A percentile compares a stretch with the other conserved stretches of the same genome.
Conservation (phyloP, 2,329 filamentous ascomycete species). For the Colletotrichum liriopes region DNA sequence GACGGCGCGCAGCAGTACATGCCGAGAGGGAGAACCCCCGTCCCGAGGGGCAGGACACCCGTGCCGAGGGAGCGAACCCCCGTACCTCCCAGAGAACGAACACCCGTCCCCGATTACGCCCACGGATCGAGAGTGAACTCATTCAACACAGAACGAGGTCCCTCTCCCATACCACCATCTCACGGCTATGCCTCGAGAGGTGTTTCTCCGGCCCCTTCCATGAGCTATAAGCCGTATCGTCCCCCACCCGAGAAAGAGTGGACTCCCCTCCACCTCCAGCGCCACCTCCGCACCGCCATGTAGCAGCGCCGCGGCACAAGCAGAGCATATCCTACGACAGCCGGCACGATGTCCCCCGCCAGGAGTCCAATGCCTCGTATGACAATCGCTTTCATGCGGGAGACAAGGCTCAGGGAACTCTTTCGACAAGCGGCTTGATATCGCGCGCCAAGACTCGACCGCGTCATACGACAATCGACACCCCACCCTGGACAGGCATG, state of each 20-base stretch:
- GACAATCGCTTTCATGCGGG: constrained; percentile 51
- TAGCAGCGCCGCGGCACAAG: constrained; percentile 50
- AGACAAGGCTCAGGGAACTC: constrained; percentile 59
- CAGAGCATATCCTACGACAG: constrained; percentile 52
- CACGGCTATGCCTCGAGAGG: constrained; percentile 54
- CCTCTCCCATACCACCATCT: constrained; percentile 51
- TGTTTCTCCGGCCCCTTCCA: constrained; percentile 57
- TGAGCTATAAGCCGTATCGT: constrained; percentile 52
- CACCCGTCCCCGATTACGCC: constrained; percentile 28
- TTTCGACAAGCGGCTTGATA: constrained; percentile 55
- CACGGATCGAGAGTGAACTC: constrained; percentile 43
- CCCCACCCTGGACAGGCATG: constrained; percentile 53
- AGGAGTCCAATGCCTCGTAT: constrained; percentile 58
- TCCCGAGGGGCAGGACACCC: constrained; percentile 35
- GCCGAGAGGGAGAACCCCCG: constrained; percentile 36
- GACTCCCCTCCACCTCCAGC: constrained; percentile 84
- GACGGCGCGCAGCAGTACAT: constrained; percentile 41
- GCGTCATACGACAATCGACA: constrained; percentile 50
- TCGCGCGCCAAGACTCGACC: constrained; percentile 50
- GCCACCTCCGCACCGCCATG: constrained; percentile 86
- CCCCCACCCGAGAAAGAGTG: constrained; percentile 52
- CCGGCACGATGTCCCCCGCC: constrained; percentile 50
- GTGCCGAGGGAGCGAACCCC: constrained; percentile 20
- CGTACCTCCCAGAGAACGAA: constrained; percentile 5
- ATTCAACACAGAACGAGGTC: constrained; percentile 55